Percentiles rank a stretch among this genome's conserved stretches.
phyloP scores from a whole-genome alignment of 2,329 filamentous ascomycete genomes.

The Penicillium sp. region DNA sequence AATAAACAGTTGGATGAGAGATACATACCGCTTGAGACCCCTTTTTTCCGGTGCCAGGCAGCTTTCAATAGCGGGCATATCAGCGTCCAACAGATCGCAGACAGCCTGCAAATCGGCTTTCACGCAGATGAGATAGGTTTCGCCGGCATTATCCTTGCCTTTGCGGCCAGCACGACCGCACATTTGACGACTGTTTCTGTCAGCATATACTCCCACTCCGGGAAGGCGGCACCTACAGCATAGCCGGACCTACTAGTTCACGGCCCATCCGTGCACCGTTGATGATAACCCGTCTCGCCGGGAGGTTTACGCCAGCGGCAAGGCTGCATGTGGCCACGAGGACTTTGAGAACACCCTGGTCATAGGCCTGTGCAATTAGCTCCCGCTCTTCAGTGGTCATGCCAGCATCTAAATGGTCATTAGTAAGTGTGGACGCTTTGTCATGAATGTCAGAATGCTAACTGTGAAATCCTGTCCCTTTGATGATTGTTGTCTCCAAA shows the following conservation, averaged over 20 bases:
- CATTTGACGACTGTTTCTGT: slow-evolving; percentile 56
- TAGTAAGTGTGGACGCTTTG: slow-evolving; percentile 4
- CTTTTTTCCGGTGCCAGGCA: slow-evolving; percentile 59
- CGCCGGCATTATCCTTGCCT: slow-evolving; percentile 67
- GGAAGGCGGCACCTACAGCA: slow-evolving; percentile 46
- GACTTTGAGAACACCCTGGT: slow-evolving; percentile 57
- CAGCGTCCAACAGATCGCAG: slow-evolving; percentile 61
- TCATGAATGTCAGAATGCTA: slow-evolving; percentile 23
- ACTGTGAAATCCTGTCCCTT: slow-evolving; percentile 68
- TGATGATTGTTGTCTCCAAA: slow-evolving; percentile 55
- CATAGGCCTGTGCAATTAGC: slow-evolving; percentile 61
- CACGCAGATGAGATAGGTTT: slow-evolving; percentile 68
- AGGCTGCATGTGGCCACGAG: slow-evolving; percentile 70
- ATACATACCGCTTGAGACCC: slow-evolving; percentile 54
- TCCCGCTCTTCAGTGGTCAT: slow-evolving; percentile 69
- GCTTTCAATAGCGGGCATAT: slow-evolving; percentile 61
- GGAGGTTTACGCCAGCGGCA: slow-evolving; percentile 72
- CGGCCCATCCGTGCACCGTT: slow-evolving; percentile 68
- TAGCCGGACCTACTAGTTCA: slow-evolving; percentile 66
- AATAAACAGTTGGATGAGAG: not conserved
- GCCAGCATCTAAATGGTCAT: slow-evolving; percentile 34
- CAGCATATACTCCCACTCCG: slow-evolving; percentile 13
- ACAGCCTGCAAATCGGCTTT: slow-evolving; percentile 61
- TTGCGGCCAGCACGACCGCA: slow-evolving; percentile 67
- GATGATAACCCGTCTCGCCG: slow-evolving; percentile 63